Base-by-base conservation (phyloP, 441 rosid genomes). In the Codiaeum variegatum region DNA sequence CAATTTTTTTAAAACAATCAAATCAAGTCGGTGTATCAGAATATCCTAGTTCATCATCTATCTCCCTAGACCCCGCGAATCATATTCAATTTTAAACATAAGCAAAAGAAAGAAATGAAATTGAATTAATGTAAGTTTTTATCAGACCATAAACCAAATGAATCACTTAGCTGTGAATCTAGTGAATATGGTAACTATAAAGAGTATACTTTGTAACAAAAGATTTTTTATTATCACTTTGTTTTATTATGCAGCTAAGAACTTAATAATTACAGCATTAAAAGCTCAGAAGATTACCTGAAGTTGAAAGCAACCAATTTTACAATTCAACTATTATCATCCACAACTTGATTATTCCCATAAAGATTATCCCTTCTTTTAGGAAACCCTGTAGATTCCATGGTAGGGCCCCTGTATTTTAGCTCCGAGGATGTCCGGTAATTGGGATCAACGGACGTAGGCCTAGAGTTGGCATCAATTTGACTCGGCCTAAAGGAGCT, bases 301-400 rank as follows among this genome's bases (percentile, higher is more conserved):
- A 55, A 42, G 1, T 28, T n/a, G 9, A 10, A 10, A 29, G 55
- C 16, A 70, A 62, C 38, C 49, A 8, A 62, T 46, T 54, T n/a
- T 11, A 40, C 18, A 66, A 66, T 66, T 76, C 71, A 69, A 61
- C 63, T 69, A 68, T 66, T 60, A 36, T 80, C 74, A 73, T 80
- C 76, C 11, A 65, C 86, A 65, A 62, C 90, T 83, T 88, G 90
- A 80, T 70, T 89, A 86, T 88, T 91, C 61, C 54, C 88, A 77
- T 68, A 90, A 28, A 88, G 38, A 75, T 79, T 71, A 73, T 88
- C 96, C 79, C 97, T 88, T 78, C 96, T 85, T 66, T 88, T 93
- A 32, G 96, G 73, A 79, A 86, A 89, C 54, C 89, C 96, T 1
- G 86, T 28, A 15, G 97, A 52, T 73, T 95, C 97, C 73, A 93